Conservation (phyloP, 306 rosid species). For the Glycyrrhiza uralensis region DNA sequence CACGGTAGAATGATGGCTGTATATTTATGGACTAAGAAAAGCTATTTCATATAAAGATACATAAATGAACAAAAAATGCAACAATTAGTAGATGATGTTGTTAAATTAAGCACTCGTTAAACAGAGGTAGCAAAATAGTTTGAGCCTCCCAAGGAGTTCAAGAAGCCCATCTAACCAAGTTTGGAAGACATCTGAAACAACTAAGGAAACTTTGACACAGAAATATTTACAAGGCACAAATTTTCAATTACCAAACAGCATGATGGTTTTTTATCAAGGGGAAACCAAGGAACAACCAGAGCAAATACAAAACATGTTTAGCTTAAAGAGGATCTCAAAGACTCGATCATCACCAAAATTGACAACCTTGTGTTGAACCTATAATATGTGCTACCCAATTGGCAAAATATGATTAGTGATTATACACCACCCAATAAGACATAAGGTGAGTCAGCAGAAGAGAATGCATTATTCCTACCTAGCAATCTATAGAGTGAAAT, state of each 20-base stretch:
- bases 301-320: neutral
- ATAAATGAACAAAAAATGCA: neutral
- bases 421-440: constrained; percentile 2
- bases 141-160: neutral
- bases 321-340: neutral
- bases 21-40: neutral
- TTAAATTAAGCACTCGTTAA: neutral
- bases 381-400: neutral
- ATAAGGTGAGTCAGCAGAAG: constrained; percentile 5
- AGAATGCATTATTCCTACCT: constrained; percentile 1
- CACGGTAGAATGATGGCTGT: neutral
- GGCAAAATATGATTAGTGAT: neutral
- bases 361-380: neutral
- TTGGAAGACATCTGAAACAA: neutral
- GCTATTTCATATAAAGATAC: neutral
- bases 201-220: neutral
- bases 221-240: neutral
- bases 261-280: neutral
- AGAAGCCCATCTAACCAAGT: neutral
- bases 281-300: neutral
- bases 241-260: neutral
- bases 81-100: neutral
- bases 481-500: neutral
- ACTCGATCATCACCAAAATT: neutral
- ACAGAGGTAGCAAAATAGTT: neutral